phyloP scores from a whole-genome alignment of 164 flowering plant species.

The Magnolia changhungtana region DNA sequence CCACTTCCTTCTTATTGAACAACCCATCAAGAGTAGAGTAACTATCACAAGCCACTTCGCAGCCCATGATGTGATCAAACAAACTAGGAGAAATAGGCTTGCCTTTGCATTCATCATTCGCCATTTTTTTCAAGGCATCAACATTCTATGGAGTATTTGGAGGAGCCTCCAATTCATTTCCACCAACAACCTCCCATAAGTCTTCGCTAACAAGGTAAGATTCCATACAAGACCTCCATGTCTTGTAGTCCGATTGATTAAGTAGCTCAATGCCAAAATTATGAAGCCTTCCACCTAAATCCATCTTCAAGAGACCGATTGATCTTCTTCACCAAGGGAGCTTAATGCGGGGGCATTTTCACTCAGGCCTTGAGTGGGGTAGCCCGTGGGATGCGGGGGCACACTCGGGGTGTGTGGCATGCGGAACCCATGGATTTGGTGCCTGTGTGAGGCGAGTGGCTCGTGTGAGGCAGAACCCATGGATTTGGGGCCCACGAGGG shows the following conservation, averaged over 20 bases:
- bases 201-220: conserved; percentile 13
- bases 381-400: too few relatives aligned
- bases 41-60: conserved; percentile 3
- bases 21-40: conserved; percentile 9
- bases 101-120: neutral
- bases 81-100: neutral
- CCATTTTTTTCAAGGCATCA: conserved; percentile 9
- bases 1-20: conserved; percentile 11
- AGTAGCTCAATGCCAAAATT: neutral
- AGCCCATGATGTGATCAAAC: conserved; percentile 2
- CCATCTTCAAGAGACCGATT: neutral
- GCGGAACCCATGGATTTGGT: too few relatives aligned
- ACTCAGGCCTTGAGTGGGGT: too few relatives aligned
- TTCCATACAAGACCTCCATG: conserved; percentile 1
- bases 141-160: neutral
- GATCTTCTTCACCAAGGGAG: conserved; percentile 2
- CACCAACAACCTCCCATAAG: conserved; percentile 6
- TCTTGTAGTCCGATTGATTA: conserved; percentile 1
- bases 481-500: too few relatives aligned
- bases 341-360: too few relatives aligned
- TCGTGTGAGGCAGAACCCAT: too few relatives aligned
- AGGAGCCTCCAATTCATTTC: neutral
- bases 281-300: neutral
- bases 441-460: too few relatives aligned
- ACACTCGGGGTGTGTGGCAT: too few relatives aligned